phyloP scores from a whole-genome alignment of 768 basidiomycete species.

The Kondoa malvinella region DNA sequence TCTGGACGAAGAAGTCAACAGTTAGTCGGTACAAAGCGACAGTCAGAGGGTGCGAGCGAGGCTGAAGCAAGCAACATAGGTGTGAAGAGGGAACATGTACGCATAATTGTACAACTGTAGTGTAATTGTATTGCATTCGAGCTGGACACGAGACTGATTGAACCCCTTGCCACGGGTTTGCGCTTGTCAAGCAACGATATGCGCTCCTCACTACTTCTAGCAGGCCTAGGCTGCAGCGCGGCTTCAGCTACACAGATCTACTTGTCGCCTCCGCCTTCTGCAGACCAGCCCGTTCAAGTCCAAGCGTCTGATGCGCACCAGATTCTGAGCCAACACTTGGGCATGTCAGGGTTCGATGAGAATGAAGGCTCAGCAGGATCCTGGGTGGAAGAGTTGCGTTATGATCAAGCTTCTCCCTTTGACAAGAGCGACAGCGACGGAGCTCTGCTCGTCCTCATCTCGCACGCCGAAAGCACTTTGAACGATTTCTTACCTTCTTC shows the following conservation, averaged over 20 bases:
- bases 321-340: neutral
- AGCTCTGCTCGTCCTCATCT: conserved; percentile 4
- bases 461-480: neutral
- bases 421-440: neutral
- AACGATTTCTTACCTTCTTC: neutral
- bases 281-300: neutral
- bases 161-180: too few species aligned
- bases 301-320: neutral
- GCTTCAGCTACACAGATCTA: neutral
- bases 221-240: neutral
- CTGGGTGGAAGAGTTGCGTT: neutral
- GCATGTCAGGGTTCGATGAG: neutral
- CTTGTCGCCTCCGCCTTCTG: neutral
- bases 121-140: neutral
- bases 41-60: neutral
- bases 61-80: neutral
- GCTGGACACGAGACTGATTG: neutral
- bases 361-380: neutral
- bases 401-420: neutral
- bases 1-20: neutral
- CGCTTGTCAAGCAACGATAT: too few species aligned
- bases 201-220: neutral
- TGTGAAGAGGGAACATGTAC: neutral
- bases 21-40: neutral
- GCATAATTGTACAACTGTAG: neutral